Conservation (phyloP, 192 early-diverging fungal genomes). For the Diversispora epigaea region DNA sequence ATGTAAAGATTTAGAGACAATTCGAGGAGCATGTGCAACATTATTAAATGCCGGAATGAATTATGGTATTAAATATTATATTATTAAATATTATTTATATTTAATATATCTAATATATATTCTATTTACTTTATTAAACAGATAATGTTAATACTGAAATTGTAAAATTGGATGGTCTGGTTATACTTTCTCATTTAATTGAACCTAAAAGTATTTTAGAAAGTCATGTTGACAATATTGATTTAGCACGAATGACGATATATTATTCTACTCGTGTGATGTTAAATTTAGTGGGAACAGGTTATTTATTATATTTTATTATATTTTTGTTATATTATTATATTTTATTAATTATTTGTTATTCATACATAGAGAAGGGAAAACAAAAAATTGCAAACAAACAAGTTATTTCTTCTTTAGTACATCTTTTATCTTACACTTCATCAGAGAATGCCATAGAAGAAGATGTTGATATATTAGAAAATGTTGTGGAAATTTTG, state of each 20-base stretch:
- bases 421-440: slow-evolving; percentile 6
- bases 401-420: slow-evolving; percentile 8
- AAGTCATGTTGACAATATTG: slow-evolving; percentile 5
- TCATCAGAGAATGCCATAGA: slow-evolving; percentile 1
- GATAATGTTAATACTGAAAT: not conserved
- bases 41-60: slow-evolving; percentile 53
- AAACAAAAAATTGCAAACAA: slow-evolving; percentile 6
- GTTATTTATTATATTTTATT: slow-evolving; percentile 7
- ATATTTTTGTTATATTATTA: not conserved
- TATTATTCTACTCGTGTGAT: slow-evolving; percentile 27
- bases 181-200: slow-evolving; percentile 23
- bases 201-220: slow-evolving; percentile 26
- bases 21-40: slow-evolving; percentile 48
- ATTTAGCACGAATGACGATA: slow-evolving; percentile 8
- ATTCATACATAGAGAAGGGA: slow-evolving; percentile 10
- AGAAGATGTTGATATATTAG: slow-evolving; percentile 30
- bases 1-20: slow-evolving; percentile 36
- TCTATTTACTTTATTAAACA: not conserved
- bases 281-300: slow-evolving; percentile 10
- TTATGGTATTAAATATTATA: slow-evolving; percentile 40
- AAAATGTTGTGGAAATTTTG: slow-evolving; percentile 40
- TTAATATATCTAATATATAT: not conserved
- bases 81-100: not conserved
- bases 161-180: slow-evolving; percentile 27
- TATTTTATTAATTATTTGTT: not conserved